phyloP scores from a whole-genome alignment of 2,329 filamentous ascomycete species.

The Calonectria pauciramosa region DNA sequence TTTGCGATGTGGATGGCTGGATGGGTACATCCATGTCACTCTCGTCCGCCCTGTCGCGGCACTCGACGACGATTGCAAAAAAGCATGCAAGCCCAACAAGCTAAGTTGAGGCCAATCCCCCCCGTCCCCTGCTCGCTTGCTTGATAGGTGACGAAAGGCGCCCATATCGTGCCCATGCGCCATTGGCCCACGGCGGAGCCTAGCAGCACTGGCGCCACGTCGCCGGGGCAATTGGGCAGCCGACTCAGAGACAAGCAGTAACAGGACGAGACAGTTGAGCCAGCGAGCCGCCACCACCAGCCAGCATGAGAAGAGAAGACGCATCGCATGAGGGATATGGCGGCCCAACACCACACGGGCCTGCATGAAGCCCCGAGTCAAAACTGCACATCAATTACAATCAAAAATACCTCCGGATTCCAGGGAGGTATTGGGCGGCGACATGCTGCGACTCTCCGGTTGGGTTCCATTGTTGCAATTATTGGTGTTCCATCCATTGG shows the following conservation, averaged over 20 bases:
- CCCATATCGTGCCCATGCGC: slow-evolving; percentile 45
- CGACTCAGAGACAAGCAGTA: slow-evolving; percentile 27
- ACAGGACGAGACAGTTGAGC: slow-evolving; percentile 10
- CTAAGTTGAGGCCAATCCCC: slow-evolving; percentile 35
- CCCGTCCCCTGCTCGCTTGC: slow-evolving; percentile 42
- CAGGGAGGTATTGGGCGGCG: slow-evolving; percentile 23
- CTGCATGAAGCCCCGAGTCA: slow-evolving; percentile 21
- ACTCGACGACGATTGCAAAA: slow-evolving; percentile 28
- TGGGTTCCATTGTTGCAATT: slow-evolving; percentile 10
- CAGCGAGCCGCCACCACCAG: neutral
- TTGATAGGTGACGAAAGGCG: slow-evolving; percentile 27
- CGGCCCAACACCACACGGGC: slow-evolving; percentile 44
- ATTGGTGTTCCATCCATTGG: slow-evolving; percentile 8
- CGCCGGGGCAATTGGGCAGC: slow-evolving; percentile 47
- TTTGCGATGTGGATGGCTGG: slow-evolving; percentile 16
- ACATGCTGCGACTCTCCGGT: slow-evolving; percentile 7
- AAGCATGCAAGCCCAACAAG: slow-evolving; percentile 45
- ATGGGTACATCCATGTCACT: slow-evolving; percentile 6
- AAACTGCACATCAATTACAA: slow-evolving; percentile 11
- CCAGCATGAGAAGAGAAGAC: slow-evolving; percentile 1
- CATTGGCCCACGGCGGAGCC: slow-evolving; percentile 46
- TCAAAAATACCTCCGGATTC: neutral
- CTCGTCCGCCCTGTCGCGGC: slow-evolving; percentile 13
- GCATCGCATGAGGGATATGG: slow-evolving; percentile 42
- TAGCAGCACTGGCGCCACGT: slow-evolving; percentile 47